Percentiles rank a stretch among this genome's conserved stretches.
Conservation (phyloP, 306 rosid genomes). For the Ceratonia siliqua region DNA sequence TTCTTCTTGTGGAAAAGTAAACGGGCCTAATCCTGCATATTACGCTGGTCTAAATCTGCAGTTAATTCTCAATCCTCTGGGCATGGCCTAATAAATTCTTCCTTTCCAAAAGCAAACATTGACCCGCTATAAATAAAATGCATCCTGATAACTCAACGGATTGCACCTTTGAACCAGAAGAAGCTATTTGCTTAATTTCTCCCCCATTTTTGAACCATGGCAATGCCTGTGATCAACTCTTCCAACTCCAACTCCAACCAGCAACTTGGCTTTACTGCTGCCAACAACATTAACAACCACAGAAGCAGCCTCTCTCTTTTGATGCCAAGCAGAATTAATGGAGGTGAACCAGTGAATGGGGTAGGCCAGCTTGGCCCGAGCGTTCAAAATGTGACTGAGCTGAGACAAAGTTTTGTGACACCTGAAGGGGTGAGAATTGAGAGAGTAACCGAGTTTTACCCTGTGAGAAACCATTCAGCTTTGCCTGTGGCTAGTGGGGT, state of each 20-base stretch:
- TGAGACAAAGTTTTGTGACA: background rate
- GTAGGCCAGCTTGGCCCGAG: background rate
- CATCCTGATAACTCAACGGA: background rate
- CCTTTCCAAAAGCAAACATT: background rate
- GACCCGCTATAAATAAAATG: background rate
- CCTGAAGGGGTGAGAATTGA: no score
- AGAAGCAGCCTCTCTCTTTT: background rate
- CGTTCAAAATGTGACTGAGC: background rate
- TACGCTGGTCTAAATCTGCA: background rate
- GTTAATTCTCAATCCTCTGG: background rate
- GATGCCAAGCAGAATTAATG: no score
- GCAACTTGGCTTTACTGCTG: background rate
- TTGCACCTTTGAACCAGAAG: no score
- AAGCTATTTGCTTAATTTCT: background rate
- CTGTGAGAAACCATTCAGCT: background rate
- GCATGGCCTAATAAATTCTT: background rate
- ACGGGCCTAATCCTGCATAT: background rate
- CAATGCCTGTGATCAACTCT: background rate
- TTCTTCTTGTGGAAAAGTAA: background rate
- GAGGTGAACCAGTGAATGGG: background rate
- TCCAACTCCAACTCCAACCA: background rate
- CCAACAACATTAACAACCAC: background rate
- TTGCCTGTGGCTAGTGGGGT: background rate
- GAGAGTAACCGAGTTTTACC: no score
- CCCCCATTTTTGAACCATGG: background rate